Base-by-base conservation (phyloP, 805 yeast species). In the Yarrowia divulgata region DNA sequence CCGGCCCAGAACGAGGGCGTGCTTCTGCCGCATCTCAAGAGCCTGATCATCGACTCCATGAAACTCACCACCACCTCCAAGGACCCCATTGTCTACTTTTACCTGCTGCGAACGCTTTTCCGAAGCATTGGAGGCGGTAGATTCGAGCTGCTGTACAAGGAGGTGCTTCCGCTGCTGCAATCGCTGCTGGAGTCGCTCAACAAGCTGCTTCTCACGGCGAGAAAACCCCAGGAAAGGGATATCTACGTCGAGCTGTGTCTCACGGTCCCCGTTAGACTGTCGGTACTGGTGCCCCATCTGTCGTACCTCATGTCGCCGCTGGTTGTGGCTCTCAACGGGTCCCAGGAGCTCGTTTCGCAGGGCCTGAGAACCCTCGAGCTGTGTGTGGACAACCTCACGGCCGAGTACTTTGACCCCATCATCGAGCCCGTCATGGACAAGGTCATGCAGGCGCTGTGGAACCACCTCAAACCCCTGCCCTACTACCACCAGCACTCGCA, bases 91-190 rank as follows among this genome's bases (percentile, higher is more conserved):
- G 91, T 92, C 2, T 95, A 93, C 77, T 93, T 94, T 72, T 90
- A 93, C 74, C 82, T 95, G 73, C 89, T 95, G 29, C 83, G 98
- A 74, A 91, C 97, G 0, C 80, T 95, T 63, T 95, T 95, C 82
- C 84, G 98, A 78, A 90, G 97, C 74, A 93, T 95, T 58, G 97
- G 98, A 42, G 98, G 99, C 64, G 99, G 99, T 8, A 83, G 98
- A 70, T 94, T 95, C 77, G 99, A 95, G 77, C 88, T 89, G 68
- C 81, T 95, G 18, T 96, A 96, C 81, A 91, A 95, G 73, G 97
- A 93, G 71, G 94, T 96, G 19, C 85, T 93, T 81, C 99, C 99
- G 0, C 82, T 95, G 46, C 80, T 95, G 54, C 98, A 96, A 69
- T 92, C 90, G 0, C 80, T 95, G 50, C 81, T 95, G 50, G 97